These are phyloP conservation scores for Macrophomina tecta DNA, from an alignment of 2,329 filamentous ascomycete species.

Conservation along the genomic window DNA sequence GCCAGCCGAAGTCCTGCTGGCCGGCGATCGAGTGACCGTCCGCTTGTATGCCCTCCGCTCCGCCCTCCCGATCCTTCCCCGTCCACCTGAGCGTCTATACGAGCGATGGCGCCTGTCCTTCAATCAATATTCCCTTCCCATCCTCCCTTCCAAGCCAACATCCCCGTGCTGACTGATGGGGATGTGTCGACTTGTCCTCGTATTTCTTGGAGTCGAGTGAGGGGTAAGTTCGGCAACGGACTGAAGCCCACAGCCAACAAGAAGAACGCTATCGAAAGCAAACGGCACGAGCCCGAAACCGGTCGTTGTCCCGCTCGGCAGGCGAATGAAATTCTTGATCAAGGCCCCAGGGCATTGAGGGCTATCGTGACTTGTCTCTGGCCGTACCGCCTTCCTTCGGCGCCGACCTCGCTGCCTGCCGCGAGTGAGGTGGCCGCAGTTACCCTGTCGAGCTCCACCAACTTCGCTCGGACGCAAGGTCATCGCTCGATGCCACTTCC, in stretches of 20 bases:
- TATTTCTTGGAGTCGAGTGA: slow-evolving; percentile 1
- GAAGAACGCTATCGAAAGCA: neutral
- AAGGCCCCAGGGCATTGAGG: neutral
- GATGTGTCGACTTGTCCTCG: neutral
- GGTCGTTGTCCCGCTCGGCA: neutral
- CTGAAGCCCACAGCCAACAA: neutral
- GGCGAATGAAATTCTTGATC: neutral
- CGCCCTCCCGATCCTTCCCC: neutral
- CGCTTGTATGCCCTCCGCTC: neutral
- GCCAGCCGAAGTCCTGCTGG: neutral
- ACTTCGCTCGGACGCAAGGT: neutral
- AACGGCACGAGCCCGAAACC: neutral
- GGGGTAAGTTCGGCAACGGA: neutral
- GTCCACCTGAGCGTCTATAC: neutral
- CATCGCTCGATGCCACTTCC: neutral
- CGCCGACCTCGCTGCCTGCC: neutral
- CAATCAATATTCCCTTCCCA: neutral
- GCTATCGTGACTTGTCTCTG: neutral
- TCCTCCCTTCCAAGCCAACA: neutral
- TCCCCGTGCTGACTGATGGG: neutral
- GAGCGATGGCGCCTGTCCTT: neutral
- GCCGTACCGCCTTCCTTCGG: neutral
- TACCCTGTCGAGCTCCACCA: neutral
- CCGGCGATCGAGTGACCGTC: neutral
- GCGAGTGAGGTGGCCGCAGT: neutral